Conservation (phyloP, 306 rosid species). For the Casuarina cunninghamiana region DNA sequence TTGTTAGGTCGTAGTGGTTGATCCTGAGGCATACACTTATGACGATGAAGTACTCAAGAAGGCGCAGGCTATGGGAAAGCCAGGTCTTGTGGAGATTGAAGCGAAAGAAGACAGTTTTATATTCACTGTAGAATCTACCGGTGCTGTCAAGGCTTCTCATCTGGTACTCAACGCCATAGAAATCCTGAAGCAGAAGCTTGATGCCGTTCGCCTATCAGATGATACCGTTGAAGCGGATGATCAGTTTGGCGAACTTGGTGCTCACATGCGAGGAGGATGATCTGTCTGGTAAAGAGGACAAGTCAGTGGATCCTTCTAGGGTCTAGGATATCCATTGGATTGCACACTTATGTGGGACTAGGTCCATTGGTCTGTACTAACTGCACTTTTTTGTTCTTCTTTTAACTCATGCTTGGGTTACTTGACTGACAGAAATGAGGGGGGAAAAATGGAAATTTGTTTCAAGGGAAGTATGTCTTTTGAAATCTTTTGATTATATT, state of each 20-base stretch:
- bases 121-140: slow-evolving; percentile 90
- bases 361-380: slow-evolving; percentile 23
- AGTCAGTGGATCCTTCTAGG: slow-evolving; percentile 3
- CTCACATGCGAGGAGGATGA: slow-evolving; percentile 97
- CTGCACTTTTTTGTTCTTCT: slow-evolving; percentile 5
- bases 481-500: background rate
- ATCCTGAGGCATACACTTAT: slow-evolving; percentile 82
- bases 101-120: slow-evolving; percentile 90
- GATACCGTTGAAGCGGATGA: slow-evolving; percentile 94
- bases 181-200: slow-evolving; percentile 86
- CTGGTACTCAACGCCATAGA: slow-evolving; percentile 87
- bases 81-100: slow-evolving; percentile 83
- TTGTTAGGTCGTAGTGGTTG: slow-evolving; percentile 64
- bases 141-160: slow-evolving; percentile 88
- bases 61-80: slow-evolving; percentile 94
- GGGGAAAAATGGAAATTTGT: background rate
- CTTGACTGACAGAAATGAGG: background rate
- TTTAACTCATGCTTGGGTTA: slow-evolving; percentile 10
- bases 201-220: slow-evolving; percentile 89
- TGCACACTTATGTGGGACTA: slow-evolving; percentile 16
- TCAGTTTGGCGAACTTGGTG: slow-evolving; percentile 95
- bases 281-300: slow-evolving; percentile 12
- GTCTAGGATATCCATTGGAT: slow-evolving; percentile 23
- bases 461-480: background rate
- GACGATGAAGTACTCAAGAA: slow-evolving; percentile 95